Conservation (phyloP, 257 asterid genomes). For the Fraxinus anomala region DNA sequence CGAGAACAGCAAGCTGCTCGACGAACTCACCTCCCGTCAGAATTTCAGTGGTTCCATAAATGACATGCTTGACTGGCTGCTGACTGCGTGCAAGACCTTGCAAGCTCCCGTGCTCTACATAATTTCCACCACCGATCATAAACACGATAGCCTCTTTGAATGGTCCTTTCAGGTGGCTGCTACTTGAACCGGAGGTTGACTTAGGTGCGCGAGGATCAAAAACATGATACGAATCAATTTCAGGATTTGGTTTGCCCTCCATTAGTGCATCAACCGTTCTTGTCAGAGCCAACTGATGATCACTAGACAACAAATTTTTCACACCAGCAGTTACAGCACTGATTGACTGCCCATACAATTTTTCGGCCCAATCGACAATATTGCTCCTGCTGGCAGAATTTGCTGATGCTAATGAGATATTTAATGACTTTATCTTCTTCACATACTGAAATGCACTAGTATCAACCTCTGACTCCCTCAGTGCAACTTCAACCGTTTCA, state of each 20-base stretch:
- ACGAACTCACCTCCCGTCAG: conserved; percentile 90
- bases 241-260: conserved; percentile 97
- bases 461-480: conserved; percentile 84
- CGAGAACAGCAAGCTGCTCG: conserved; percentile 76
- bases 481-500: conserved; percentile 77
- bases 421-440: conserved; percentile 87
- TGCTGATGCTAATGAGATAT: conserved; percentile 83
- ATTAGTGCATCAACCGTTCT: conserved; percentile 90
- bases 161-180: conserved; percentile 86
- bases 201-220: conserved; percentile 96
- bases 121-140: conserved; percentile 98
- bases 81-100: conserved; percentile 70
- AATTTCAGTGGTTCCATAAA: conserved; percentile 93
- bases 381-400: conserved; percentile 88
- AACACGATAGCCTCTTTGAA: conserved; percentile 94
- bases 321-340: conserved; percentile 97
- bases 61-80: conserved; percentile 73
- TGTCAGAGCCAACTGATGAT: conserved; percentile 82
- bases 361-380: conserved; percentile 97
- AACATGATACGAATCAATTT: conserved; percentile 69
- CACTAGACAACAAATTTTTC: conserved; percentile 78
- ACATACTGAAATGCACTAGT: conserved; percentile 90
- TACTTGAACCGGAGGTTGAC: conserved; percentile 58
- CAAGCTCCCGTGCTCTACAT: conserved; percentile 89
- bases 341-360: conserved; percentile 84